A percentile compares a stretch with the other conserved stretches of the same genome.
Evolutionary conservation across 345 rosid species (phyloP).

Genomic region (Arabidopsis arenosa): DNA sequence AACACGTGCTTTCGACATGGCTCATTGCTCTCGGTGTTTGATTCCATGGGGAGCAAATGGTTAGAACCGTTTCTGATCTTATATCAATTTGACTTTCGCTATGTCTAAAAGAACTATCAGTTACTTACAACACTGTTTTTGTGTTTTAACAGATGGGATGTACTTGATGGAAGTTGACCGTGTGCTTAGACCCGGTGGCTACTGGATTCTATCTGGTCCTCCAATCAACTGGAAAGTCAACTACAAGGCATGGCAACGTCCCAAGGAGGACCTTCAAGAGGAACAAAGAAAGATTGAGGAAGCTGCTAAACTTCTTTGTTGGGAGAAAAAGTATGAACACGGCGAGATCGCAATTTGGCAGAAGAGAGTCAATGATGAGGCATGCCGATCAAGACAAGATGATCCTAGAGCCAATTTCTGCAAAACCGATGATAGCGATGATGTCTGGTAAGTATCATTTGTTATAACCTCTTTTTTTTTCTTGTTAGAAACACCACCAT

Average conservation of each 20-base stretch:
- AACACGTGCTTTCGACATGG: constrained; percentile 93
- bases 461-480: not conserved
- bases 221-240: constrained; percentile 93
- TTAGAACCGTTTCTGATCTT: constrained; percentile 42
- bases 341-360: constrained; percentile 97
- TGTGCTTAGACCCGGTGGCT: constrained; percentile 97
- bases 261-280: constrained; percentile 88
- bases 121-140: constrained; percentile 12
- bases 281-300: constrained; percentile 92
- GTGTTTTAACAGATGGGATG: constrained; percentile 69
- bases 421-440: constrained; percentile 70
- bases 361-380: constrained; percentile 67
- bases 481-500: not conserved
- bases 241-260: constrained; percentile 95
- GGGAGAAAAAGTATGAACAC: constrained; percentile 91
- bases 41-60: constrained; percentile 98
- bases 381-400: constrained; percentile 68
- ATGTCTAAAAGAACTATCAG: not conserved
- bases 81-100: not conserved
- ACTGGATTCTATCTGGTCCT: constrained; percentile 98
- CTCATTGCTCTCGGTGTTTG: constrained; percentile 98
- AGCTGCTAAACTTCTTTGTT: constrained; percentile 85
- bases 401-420: constrained; percentile 73
- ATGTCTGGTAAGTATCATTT: constrained; percentile 76
- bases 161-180: constrained; percentile 97